Evolutionary conservation across 23 red algal genomes (phyloP), one percentile per base, ranked within the genome.

Genomic region (Agarophyton chilense): DNA sequence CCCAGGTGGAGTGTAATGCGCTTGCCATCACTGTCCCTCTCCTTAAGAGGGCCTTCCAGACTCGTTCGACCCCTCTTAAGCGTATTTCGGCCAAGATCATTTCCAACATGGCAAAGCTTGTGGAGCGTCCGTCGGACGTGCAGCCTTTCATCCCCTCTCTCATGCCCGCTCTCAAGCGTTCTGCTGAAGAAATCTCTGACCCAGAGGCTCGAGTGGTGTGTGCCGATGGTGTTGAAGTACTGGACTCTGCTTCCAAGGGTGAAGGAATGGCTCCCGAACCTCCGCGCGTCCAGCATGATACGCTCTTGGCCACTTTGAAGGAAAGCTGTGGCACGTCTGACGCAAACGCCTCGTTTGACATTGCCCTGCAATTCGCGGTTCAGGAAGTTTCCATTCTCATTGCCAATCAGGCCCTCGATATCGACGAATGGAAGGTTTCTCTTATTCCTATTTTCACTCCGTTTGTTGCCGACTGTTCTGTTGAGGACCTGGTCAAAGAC

Each of bases 21-120:
- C 86, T 95, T 10, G 93, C 93, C 19, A 95, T 95, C 45, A 89
- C 65, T 55, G 93, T 95, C 14, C 93, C 93, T 17, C 61, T 95
- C 16, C 86, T 95, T 7, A 95, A 95, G 85, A 51, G 93, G 19
- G 93, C 84, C 21, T 95, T 95, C 93, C 93, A 95, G 40, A 89
- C 72, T 34, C 77, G 93, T 25, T 90, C 87, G 43, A 95, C 93
- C 2, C 72, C 93, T 18, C 62, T 95, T 33, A 95, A 87, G 85
- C 86, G 93, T 79, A 90, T 95, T 42, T 95, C 84, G 16, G 93
- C 93, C 40, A 89, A 88, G 66, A 95, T 95, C 77, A 90, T 95
- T 62, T 82, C 86, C 14, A 95, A 95, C 81, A 95, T 95, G 93
- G 93, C 93, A 22, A 95, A 95, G 83, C 58, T 95, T 38, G 93